phyloP scores from a whole-genome alignment of 768 basidiomycete species.

The Hypholoma fasciculare region DNA sequence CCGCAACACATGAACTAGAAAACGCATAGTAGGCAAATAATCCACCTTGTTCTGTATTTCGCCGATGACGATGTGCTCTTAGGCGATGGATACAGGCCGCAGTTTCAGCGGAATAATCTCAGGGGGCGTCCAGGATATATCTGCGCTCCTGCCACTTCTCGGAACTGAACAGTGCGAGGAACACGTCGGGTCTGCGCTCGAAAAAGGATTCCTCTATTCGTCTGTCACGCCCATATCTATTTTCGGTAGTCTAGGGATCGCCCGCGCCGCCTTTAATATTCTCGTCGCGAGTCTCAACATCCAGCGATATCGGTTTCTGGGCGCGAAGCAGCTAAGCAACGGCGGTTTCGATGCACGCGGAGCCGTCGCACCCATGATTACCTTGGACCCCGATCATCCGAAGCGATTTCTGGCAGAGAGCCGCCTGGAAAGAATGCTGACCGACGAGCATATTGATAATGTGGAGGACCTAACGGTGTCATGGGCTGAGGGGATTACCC shows the following conservation, averaged over 20 bases:
- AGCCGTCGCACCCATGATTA: constrained; percentile 8
- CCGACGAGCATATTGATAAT: constrained; percentile 12
- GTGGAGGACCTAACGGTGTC: constrained; percentile 6
- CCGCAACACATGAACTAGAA: too few species aligned
- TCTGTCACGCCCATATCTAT: constrained; percentile 9
- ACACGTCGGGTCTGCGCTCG: constrained; percentile 13
- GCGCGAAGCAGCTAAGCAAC: constrained; percentile 4
- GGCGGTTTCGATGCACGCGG: constrained; percentile 9
- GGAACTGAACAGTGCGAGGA: constrained; percentile 17
- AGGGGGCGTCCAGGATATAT: constrained; percentile 13
- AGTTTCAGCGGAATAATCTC: neutral
- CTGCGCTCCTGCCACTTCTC: constrained; percentile 11
- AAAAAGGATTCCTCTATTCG: constrained; percentile 10
- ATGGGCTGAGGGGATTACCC: constrained; percentile 1
- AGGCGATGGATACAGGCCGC: too few species aligned
- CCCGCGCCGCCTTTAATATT: constrained; percentile 10
- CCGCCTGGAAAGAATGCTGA: constrained; percentile 7
- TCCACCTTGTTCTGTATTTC: too few species aligned
- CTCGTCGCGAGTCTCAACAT: constrained; percentile 9
- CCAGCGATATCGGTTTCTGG: constrained; percentile 4
- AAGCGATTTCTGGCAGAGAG: constrained; percentile 11
- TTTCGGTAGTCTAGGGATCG: constrained; percentile 15
- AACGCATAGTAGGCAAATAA: too few species aligned
- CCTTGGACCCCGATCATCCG: constrained; percentile 8
- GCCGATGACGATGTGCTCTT: too few species aligned